A percentile compares a stretch with the other conserved stretches of the same genome.
phyloP scores from a whole-genome alignment of 176 grass and related monocot species.

The Eremochloa ophiuroides region DNA sequence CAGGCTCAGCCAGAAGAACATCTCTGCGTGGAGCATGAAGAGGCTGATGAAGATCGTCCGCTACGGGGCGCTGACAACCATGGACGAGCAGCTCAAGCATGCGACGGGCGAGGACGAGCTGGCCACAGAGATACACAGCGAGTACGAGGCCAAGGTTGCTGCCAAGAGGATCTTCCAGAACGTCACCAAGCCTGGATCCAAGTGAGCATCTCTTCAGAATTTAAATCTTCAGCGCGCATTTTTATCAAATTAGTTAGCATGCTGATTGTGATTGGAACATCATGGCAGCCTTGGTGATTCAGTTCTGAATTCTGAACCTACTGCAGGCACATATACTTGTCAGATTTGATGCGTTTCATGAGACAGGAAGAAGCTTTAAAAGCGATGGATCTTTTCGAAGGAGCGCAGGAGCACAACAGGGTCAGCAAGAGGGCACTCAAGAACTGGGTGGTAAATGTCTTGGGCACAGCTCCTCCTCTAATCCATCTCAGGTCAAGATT shows the following conservation, averaged over 20 bases:
- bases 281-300: neutral
- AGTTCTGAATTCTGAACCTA: neutral
- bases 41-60: slow-evolving; percentile 86
- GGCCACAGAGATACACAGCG: slow-evolving; percentile 67
- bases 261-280: neutral
- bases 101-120: slow-evolving; percentile 51
- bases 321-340: slow-evolving; percentile 80
- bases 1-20: slow-evolving; percentile 85
- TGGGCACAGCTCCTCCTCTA: neutral
- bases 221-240: too few relatives aligned
- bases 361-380: slow-evolving; percentile 71
- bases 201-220: slow-evolving; percentile 28
- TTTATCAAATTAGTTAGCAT: neutral
- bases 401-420: slow-evolving; percentile 61
- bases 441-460: slow-evolving; percentile 79
- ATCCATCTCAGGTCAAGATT: neutral
- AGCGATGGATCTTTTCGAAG: slow-evolving; percentile 83
- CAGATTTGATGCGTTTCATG: slow-evolving; percentile 83
- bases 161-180: slow-evolving; percentile 90
- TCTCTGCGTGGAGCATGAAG: slow-evolving; percentile 99
- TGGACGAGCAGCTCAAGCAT: slow-evolving; percentile 67
- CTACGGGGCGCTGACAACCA: slow-evolving; percentile 64
- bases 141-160: slow-evolving; percentile 83
- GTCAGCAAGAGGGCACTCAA: slow-evolving; percentile 81
- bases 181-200: slow-evolving; percentile 65